These are phyloP conservation scores for Begonia loranthoides DNA, from an alignment of 306 rosid species.

Conservation along the genomic window DNA sequence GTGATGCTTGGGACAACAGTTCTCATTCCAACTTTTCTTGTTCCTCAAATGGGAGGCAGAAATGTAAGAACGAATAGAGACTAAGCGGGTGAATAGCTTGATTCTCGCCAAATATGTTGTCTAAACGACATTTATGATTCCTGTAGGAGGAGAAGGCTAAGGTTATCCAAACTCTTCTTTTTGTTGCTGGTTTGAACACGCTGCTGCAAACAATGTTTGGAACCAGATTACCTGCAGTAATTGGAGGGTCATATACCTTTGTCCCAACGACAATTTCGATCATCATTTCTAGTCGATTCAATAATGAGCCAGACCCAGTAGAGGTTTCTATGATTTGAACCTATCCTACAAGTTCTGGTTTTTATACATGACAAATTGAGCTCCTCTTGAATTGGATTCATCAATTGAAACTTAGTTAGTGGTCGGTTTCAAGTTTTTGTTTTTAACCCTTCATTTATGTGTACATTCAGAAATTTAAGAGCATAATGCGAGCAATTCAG, in stretches of 20 bases:
- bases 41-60: conserved; percentile 99
- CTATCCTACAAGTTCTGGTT: no score
- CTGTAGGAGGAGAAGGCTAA: conserved; percentile 83
- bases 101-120: not conserved
- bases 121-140: conserved; percentile 2
- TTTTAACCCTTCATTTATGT: not conserved
- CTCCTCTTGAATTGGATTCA: conserved; percentile 11
- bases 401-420: no score
- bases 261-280: conserved; percentile 94
- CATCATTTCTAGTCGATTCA: conserved; percentile 83
- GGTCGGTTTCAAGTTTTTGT: no score
- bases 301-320: conserved; percentile 36
- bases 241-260: conserved; percentile 89
- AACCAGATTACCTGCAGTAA: conserved; percentile 83
- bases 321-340: conserved; percentile 29
- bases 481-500: conserved; percentile 90
- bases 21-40: conserved; percentile 87
- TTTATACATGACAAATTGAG: not conserved
- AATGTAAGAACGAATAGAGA: conserved; percentile 42
- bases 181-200: conserved; percentile 97
- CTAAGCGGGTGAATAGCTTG: not conserved
- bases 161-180: conserved; percentile 88
- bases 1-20: conserved; percentile 97
- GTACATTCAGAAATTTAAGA: conserved; percentile 64
- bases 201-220: conserved; percentile 74